These are phyloP conservation scores for Podaxis mareebaensis DNA, from an alignment of 768 basidiomycete genomes.

Conservation along the genomic window DNA sequence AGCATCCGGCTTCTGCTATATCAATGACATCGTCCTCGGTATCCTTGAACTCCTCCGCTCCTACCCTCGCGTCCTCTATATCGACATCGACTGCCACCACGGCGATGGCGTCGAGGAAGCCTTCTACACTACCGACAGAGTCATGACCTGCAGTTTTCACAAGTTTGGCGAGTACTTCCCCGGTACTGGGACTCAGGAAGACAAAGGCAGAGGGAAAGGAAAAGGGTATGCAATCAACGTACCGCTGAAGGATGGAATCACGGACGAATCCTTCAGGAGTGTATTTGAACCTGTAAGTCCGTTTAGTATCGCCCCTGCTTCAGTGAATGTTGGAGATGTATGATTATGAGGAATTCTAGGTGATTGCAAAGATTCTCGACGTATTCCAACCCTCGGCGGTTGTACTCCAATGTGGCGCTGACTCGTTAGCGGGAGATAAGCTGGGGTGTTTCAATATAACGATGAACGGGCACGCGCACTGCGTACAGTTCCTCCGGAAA, in stretches of 20 bases:
- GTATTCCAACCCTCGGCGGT: constrained; percentile 87
- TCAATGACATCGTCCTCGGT: constrained; percentile 95
- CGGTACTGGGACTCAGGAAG: constrained; percentile 83
- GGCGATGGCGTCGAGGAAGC: constrained; percentile 99
- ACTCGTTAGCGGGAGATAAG: constrained; percentile 94
- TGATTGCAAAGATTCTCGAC: constrained; percentile 82
- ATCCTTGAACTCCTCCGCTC: constrained; percentile 91
- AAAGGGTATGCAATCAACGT: constrained; percentile 91
- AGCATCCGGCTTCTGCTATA: constrained; percentile 98
- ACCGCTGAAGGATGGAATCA: constrained; percentile 91
- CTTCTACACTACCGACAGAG: constrained; percentile 95
- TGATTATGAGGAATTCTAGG: constrained; percentile 40
- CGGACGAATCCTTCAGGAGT: constrained; percentile 81
- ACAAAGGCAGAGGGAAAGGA: constrained; percentile 81
- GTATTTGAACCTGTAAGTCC: constrained; percentile 89
- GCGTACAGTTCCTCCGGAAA: constrained; percentile 81
- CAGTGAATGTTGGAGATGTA: constrained; percentile 3
- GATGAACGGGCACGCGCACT: constrained; percentile 93
- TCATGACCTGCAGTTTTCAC: constrained; percentile 97
- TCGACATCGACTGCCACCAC: constrained; percentile 98
- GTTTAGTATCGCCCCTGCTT: not conserved
- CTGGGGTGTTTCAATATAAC: constrained; percentile 95
- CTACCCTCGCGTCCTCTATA: constrained; percentile 87
- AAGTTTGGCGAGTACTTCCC: constrained; percentile 97
- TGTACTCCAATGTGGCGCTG: constrained; percentile 93